Evolutionary conservation across 208 protist genomes (phyloP).

Genomic region (Borovskyia barvae): DNA sequence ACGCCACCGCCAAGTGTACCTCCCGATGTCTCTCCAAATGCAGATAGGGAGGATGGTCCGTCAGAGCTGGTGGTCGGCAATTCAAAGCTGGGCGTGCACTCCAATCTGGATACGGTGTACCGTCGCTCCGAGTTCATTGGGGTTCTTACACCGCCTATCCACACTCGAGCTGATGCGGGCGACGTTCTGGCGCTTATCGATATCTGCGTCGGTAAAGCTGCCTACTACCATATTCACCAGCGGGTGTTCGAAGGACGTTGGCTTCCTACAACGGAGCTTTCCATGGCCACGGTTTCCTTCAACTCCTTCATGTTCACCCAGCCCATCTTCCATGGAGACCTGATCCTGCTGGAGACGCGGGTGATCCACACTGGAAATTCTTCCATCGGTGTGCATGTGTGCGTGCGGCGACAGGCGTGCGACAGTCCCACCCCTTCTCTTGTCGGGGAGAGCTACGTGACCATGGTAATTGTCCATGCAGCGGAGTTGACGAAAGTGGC

Average conservation of each 20-base stretch:
- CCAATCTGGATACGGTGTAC: constrained; percentile 11
- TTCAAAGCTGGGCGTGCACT: constrained; percentile 7
- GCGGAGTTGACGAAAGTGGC: constrained; percentile 3
- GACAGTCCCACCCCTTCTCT: constrained; percentile 13
- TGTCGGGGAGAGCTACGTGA: constrained; percentile 41
- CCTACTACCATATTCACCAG: constrained; percentile 3
- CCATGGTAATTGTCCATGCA: constrained; percentile 28
- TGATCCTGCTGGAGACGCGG: constrained; percentile 29
- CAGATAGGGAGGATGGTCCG: neutral
- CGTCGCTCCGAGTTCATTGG: constrained; percentile 15
- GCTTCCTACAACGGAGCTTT: constrained; percentile 2
- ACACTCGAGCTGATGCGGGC: constrained; percentile 26
- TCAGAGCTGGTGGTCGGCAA: constrained; percentile 8
- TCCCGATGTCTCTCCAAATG: too few species aligned
- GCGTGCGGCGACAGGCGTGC: constrained; percentile 35
- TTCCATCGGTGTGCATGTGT: constrained; percentile 38
- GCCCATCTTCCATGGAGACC: constrained; percentile 49
- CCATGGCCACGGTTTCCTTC: constrained; percentile 50
- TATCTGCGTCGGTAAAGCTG: constrained; percentile 8
- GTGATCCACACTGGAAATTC: constrained; percentile 33
- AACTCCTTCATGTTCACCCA: constrained; percentile 47
- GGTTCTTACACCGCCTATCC: constrained; percentile 6
- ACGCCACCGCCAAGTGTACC: neutral
- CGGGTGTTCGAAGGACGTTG: constrained; percentile 1
- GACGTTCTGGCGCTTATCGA: constrained; percentile 34